Evolutionary conservation across 371 early-diverging fungal species (phyloP), one percentile per base, ranked within the genome.

Genomic region (Fennellomyces sp.): DNA sequence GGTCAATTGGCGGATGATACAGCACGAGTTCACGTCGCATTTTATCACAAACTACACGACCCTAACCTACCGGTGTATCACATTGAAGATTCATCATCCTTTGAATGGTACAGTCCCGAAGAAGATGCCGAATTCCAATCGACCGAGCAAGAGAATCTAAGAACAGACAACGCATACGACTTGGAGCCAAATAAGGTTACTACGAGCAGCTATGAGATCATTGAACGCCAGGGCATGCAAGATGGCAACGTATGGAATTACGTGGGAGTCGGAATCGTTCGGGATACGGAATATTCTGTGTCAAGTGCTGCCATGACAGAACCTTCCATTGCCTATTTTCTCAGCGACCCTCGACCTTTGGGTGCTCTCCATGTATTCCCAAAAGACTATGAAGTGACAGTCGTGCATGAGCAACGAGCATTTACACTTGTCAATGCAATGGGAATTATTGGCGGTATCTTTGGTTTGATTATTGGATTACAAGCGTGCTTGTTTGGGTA

Each of bases 371-470:
- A 68, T 29, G 62, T 74, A 3, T 66, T 61, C 27, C 62, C 75
- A 2, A 29, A 51, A 2, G 52, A 50, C 21, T 62, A 58, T 38
- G 28, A 64, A 38, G 41, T 45, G 1, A 50, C 49, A 0, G 62
- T 74, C 2, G 26, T 60, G 8, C 35, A 62, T 21, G 75, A 74
- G 36, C 71, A 70, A 25, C 56, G 69, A 1, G 69, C 69, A 6
- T 74, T 70, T n/a, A 68, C 71, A 0, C 41, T 74, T n/a, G 47
- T 74, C 1, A 65, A 71, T 33, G 71, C 68, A 0, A 65, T 71
- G 61, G 75, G 75, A 2, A 63, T 71, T 12, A 38, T 74, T 17
- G 75, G 75, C n/a, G 75, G 75, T 51, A 68, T 74, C 3, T 58
- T 66, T 47, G 75, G 75, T 2, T 31, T 74, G 7, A 58, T 70